A percentile compares a stretch with the other conserved stretches of the same genome.
These are phyloP conservation scores for Odontarrhena argentea DNA, from an alignment of 345 rosid species.

Conservation along the genomic window DNA sequence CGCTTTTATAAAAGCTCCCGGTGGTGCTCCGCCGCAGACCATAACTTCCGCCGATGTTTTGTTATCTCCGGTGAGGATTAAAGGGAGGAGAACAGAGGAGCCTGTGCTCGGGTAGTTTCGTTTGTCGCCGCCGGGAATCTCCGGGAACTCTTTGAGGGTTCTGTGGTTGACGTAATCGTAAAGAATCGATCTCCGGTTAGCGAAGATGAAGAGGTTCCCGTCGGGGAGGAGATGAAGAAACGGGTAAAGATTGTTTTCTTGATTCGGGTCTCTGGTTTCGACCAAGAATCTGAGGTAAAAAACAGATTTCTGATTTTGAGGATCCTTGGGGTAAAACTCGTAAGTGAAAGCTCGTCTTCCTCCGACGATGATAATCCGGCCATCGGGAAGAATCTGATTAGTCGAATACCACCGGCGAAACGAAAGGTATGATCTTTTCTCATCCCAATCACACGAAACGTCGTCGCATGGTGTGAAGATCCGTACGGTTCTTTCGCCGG, in stretches of 20 bases:
- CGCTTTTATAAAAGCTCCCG: constrained; percentile 55
- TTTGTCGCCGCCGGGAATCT: constrained; percentile 63
- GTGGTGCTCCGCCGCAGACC: constrained; percentile 77
- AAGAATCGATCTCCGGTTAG: constrained; percentile 66
- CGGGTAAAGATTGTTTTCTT: constrained; percentile 88
- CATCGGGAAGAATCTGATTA: constrained; percentile 79
- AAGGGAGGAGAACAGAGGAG: constrained; percentile 79
- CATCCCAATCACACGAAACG: constrained; percentile 66
- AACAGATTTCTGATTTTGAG: constrained; percentile 34
- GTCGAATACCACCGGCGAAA: constrained; percentile 76
- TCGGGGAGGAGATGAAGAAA: constrained; percentile 73
- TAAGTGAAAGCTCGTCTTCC: constrained; percentile 67
- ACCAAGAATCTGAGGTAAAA: constrained; percentile 58
- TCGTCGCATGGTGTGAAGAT: constrained; percentile 53
- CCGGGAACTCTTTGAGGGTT: constrained; percentile 61
- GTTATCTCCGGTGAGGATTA: constrained; percentile 38
- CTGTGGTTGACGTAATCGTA: constrained; percentile 50
- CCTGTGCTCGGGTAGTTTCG: constrained; percentile 83
- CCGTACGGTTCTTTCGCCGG: constrained; percentile 64
- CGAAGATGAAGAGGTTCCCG: constrained; percentile 78
- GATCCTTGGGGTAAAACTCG: constrained; percentile 64
- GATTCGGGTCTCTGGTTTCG: constrained; percentile 58
- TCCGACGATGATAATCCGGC: constrained; percentile 67
- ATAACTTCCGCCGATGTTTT: constrained; percentile 60
- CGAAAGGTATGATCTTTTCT: constrained; percentile 43